These are phyloP conservation scores for Chaetomium strumarium DNA, from an alignment of 2,329 filamentous ascomycete species.

Conservation along the genomic window DNA sequence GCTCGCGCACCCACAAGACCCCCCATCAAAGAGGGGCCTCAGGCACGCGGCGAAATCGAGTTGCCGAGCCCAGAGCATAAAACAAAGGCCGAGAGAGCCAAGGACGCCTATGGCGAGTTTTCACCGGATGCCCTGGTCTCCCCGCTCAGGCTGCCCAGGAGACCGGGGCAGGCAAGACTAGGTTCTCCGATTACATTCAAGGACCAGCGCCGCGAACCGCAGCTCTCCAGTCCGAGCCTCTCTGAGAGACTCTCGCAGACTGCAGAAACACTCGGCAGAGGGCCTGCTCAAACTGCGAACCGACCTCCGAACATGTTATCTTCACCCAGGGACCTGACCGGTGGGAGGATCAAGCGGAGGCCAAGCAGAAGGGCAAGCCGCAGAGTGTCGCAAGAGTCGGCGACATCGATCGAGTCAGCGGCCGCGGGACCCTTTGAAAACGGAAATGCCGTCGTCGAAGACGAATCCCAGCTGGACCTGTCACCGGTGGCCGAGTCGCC, in stretches of 20 bases:
- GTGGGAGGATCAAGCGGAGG: conserved; percentile 12
- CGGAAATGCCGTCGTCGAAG: conserved; percentile 16
- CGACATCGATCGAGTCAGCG: conserved; percentile 36
- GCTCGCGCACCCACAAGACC: background rate
- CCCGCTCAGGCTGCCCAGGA: conserved; percentile 19
- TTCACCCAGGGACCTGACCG: conserved; percentile 13
- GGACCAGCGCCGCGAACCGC: conserved; percentile 26
- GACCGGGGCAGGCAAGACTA: conserved; percentile 26
- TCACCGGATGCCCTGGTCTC: conserved; percentile 18
- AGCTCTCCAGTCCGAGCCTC: conserved; percentile 35
- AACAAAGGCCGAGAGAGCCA: conserved; percentile 23
- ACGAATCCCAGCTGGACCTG: conserved; percentile 30
- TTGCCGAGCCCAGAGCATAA: conserved; percentile 23
- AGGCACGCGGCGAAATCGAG: conserved; percentile 10
- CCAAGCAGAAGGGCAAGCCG: conserved; percentile 15
- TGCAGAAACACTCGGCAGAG: conserved; percentile 15
- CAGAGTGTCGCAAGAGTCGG: conserved; percentile 30
- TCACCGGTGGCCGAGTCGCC: conserved; percentile 48
- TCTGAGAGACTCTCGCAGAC: conserved; percentile 27
- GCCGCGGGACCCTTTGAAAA: conserved; percentile 10
- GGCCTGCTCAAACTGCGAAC: conserved; percentile 19
- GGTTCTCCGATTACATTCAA: conserved; percentile 25
- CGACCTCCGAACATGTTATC: conserved; percentile 16
- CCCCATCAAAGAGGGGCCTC: background rate
- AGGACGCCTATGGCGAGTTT: conserved; percentile 15